These are phyloP conservation scores for Xylariomycetidae sp. DNA, from an alignment of 2,329 filamentous ascomycete genomes.

Conservation along the genomic window DNA sequence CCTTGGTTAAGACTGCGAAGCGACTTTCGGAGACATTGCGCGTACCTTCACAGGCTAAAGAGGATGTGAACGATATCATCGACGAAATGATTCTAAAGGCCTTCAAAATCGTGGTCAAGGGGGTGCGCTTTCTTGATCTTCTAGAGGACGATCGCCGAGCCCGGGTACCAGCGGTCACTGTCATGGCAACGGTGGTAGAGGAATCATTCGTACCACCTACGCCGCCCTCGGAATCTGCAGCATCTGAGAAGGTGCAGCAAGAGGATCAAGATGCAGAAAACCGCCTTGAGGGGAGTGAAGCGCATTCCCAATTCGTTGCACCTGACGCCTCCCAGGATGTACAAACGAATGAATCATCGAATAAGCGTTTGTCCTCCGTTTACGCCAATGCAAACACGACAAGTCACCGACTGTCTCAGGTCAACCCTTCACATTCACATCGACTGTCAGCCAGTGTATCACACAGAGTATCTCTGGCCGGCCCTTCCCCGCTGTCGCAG, in stretches of 20 bases:
- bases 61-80: constrained; percentile 69
- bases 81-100: constrained; percentile 93
- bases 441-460: constrained; percentile 53
- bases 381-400: constrained; percentile 29
- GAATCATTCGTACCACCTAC: constrained; percentile 57
- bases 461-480: constrained; percentile 74
- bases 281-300: constrained; percentile 29
- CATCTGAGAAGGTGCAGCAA: constrained; percentile 38
- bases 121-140: constrained; percentile 83
- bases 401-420: constrained; percentile 31
- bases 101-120: constrained; percentile 89
- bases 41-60: constrained; percentile 38
- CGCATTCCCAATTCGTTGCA: constrained; percentile 28
- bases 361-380: constrained; percentile 44
- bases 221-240: constrained; percentile 54
- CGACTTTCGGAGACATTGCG: constrained; percentile 70
- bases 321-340: constrained; percentile 33
- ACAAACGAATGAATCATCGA: constrained; percentile 32
- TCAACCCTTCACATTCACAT: constrained; percentile 34
- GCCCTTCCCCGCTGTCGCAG: constrained; percentile 56
- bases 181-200: constrained; percentile 56
- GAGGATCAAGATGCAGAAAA: constrained; percentile 35
- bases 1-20: constrained; percentile 85
- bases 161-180: constrained; percentile 48
- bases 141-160: constrained; percentile 61